Evolutionary conservation across 2,329 filamentous ascomycete species (phyloP), one percentile per base, ranked within the genome.

Genomic region (Hymenoscyphus fraxineus): DNA sequence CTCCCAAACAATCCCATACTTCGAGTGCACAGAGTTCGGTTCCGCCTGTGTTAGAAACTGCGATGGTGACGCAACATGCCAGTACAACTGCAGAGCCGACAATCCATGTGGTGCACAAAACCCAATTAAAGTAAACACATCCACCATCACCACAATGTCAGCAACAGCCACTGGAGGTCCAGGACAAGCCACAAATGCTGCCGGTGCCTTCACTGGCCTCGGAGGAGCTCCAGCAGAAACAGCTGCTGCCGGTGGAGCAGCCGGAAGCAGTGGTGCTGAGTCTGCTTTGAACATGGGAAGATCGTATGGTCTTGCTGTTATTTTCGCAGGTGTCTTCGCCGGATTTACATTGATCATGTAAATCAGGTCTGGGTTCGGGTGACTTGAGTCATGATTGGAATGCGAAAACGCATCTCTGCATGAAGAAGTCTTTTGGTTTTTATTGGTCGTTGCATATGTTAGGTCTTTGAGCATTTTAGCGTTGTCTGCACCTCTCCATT

Each of bases 1-100:
- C 83, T 88, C 88, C 22, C 82, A 92, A 71, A 93, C 91, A 1
- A 81, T 95, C 32, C 91, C 91, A 40, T 94, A 86, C 83, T 91
- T 88, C 79, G 82, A 87, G 71, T 95, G 91, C 83, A 82, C 82
- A 58, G 82, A 89, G 77, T 92, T 84, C 82, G 88, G 85, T 6
- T 86, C 80, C 75, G 85, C 92, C 77, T 92, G 89, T 75, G 86
- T 89, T 13, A 73, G 69, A 1, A 77, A 67, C 64, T 93, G 90
- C 77, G 79, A 77, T 40, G 75, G 78, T 68, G 80, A 88, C 77
- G 81, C 82, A 70, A 67, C 72, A n/a, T 93, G 90, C 75, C 76
- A 82, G n/a, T 77, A 78, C 65, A 71, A 77, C 63, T 93, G 90
- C 80, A 81, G 83, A 63, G 72, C 84, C 71, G 79, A 93, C 67